phyloP scores from a whole-genome alignment of 2,329 filamentous ascomycete species.

The Achaetomium macrosporum region DNA sequence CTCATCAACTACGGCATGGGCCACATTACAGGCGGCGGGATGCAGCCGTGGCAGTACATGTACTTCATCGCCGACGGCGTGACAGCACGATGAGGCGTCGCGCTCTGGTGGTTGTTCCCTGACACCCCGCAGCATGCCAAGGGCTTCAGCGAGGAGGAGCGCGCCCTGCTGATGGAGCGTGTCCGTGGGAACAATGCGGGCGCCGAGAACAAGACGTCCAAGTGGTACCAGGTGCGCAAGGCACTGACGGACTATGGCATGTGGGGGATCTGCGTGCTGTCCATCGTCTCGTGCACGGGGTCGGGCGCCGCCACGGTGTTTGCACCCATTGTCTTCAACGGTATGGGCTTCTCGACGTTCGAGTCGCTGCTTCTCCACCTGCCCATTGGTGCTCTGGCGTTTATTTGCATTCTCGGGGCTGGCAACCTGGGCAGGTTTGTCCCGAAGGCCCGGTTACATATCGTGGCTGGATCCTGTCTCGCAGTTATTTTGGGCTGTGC shows the following conservation, averaged over 20 bases:
- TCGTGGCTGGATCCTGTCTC: conserved; percentile 25
- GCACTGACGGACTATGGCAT: conserved; percentile 22
- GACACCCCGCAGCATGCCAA: conserved; percentile 31
- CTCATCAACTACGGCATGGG: conserved; percentile 45
- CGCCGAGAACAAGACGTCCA: conserved; percentile 22
- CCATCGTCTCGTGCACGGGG: conserved; percentile 58
- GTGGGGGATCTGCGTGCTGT: conserved; percentile 25
- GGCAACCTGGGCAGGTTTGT: conserved; percentile 27
- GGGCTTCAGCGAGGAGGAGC: conserved; percentile 20
- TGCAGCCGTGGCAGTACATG: conserved; percentile 38
- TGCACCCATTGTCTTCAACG: conserved; percentile 55
- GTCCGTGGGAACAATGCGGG: conserved; percentile 23
- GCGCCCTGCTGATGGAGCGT: conserved; percentile 19
- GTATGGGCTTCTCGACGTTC: conserved; percentile 32
- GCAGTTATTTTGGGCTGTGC: conserved; percentile 29
- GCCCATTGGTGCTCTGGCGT: conserved; percentile 30
- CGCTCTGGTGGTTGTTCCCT: conserved; percentile 16
- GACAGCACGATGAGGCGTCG: conserved; percentile 35
- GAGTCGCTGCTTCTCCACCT: conserved; percentile 31
- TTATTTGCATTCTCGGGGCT: conserved; percentile 28
- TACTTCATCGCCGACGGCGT: conserved; percentile 37
- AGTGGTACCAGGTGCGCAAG: conserved; percentile 18
- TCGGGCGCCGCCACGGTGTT: conserved; percentile 64
- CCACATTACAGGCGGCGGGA: conserved; percentile 33
- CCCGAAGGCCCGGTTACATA: conserved; percentile 26